Evolutionary conservation across 2,329 filamentous ascomycete genomes (phyloP).

Genomic region (Periconia macrospinosa): DNA sequence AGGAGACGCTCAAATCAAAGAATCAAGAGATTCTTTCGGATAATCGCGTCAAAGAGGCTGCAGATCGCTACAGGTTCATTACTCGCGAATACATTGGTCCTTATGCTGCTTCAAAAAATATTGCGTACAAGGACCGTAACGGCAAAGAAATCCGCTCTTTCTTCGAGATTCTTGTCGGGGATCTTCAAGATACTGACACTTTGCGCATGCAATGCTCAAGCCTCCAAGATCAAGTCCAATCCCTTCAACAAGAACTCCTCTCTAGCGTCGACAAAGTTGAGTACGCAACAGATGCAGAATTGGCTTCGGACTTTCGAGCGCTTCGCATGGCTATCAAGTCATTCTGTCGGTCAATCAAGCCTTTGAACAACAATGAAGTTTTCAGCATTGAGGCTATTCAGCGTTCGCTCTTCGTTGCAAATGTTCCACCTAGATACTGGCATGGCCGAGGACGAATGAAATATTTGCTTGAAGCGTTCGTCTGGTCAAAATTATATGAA

Average conservation of each 20-base stretch:
- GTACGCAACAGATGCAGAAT: constrained; percentile 14
- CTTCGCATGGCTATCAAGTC: constrained; percentile 15
- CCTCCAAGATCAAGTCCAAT: neutral
- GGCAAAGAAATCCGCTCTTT: no score
- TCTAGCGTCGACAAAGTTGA: constrained; percentile 15
- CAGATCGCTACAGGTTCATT: no score
- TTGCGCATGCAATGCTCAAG: no score
- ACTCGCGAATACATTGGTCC: no score
- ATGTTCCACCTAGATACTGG: constrained; percentile 10
- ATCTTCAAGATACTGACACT: no score
- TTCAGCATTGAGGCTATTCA: neutral
- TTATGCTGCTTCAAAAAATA: no score
- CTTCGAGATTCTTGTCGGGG: no score
- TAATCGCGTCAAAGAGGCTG: no score
- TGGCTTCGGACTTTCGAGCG: constrained; percentile 14
- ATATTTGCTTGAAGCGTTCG: constrained; percentile 6
- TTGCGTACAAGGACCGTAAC: no score
- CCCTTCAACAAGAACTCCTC: constrained; percentile 19
- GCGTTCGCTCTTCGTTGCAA: neutral
- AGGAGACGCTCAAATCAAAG: no score
- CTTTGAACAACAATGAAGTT: neutral
- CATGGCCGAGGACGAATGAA: constrained; percentile 9
- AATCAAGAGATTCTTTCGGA: no score
- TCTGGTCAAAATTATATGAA: constrained; percentile 1
- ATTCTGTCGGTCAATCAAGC: constrained; percentile 12